Evolutionary conservation across 768 basidiomycete species (phyloP).

Genomic region (Wakefieldia striispora): DNA sequence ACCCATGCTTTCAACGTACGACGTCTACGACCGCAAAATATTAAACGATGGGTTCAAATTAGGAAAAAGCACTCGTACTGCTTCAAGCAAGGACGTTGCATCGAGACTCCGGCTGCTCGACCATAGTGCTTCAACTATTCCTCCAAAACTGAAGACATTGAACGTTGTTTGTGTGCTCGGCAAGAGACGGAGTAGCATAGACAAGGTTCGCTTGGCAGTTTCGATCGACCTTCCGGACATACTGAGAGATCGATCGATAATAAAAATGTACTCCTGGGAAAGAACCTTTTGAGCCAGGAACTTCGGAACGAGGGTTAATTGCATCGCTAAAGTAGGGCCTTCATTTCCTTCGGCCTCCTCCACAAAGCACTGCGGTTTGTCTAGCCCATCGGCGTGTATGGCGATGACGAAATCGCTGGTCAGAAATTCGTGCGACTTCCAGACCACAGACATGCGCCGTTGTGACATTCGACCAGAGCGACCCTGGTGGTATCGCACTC

Average conservation of each 20-base stretch:
- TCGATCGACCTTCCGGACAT: conserved; percentile 45
- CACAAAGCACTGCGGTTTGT: conserved; percentile 55
- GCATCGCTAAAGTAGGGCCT: conserved; percentile 44
- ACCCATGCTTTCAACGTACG: conserved; percentile 38
- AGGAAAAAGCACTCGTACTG: conserved; percentile 29
- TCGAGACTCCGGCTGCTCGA: conserved; percentile 31
- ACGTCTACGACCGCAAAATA: conserved; percentile 29
- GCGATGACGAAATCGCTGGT: conserved; percentile 50
- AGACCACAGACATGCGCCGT: conserved; percentile 39
- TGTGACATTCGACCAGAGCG: conserved; percentile 35
- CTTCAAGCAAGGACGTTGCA: conserved; percentile 29
- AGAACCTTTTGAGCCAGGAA: conserved; percentile 41
- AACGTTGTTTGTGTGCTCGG: conserved; percentile 43
- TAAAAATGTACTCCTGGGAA: conserved; percentile 57
- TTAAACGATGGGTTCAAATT: conserved; percentile 5
- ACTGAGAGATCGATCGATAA: conserved; percentile 58
- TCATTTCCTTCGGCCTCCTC: conserved; percentile 28
- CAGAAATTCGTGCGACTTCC: conserved; percentile 43
- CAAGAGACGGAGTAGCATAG: conserved; percentile 48
- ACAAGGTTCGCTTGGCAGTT: conserved; percentile 47
- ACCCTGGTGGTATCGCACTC: conserved; percentile 33
- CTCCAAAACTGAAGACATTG: conserved; percentile 60
- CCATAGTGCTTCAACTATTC: conserved; percentile 33
- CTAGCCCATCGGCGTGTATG: conserved; percentile 47
- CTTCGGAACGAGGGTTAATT: conserved; percentile 54